phyloP scores from a whole-genome alignment of 2,329 filamentous ascomycete genomes.

The Aspergillus viridinutans region DNA sequence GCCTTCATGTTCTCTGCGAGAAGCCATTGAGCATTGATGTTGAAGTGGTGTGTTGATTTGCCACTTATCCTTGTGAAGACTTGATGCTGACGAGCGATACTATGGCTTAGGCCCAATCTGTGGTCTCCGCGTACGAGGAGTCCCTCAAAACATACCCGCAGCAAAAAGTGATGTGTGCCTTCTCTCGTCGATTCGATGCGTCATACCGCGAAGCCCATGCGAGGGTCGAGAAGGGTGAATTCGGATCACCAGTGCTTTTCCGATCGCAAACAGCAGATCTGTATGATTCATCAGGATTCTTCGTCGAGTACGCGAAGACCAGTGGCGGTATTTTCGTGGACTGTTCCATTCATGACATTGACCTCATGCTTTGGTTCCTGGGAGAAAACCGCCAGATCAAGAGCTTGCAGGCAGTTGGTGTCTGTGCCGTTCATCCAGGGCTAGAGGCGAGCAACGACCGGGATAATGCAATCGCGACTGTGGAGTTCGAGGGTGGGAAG shows the following conservation, averaged over 20 bases:
- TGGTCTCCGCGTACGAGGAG: slow-evolving; percentile 48
- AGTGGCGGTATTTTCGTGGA: slow-evolving; percentile 68
- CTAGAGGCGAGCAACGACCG: slow-evolving; percentile 55
- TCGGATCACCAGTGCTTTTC: slow-evolving; percentile 58
- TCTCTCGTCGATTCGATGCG: slow-evolving; percentile 57
- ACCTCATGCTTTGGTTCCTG: slow-evolving; percentile 62
- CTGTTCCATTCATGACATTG: slow-evolving; percentile 67
- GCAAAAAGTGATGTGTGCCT: slow-evolving; percentile 58
- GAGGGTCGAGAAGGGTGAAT: slow-evolving; percentile 51
- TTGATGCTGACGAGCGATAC: too few species aligned
- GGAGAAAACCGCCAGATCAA: slow-evolving; percentile 53
- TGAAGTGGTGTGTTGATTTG: slow-evolving; percentile 48
- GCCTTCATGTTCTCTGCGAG: slow-evolving; percentile 56
- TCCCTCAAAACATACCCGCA: slow-evolving; percentile 43
- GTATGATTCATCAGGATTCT: slow-evolving; percentile 62
- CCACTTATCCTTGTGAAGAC: neutral
- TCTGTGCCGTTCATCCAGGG: slow-evolving; percentile 57
- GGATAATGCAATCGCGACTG: slow-evolving; percentile 60
- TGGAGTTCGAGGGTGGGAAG: slow-evolving; percentile 61
- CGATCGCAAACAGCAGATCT: slow-evolving; percentile 66
- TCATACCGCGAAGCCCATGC: slow-evolving; percentile 56
- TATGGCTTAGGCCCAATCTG: slow-evolving; percentile 50
- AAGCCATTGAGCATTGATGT: slow-evolving; percentile 53
- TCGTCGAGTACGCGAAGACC: slow-evolving; percentile 63
- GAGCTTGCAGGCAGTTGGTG: slow-evolving; percentile 53